phyloP scores from a whole-genome alignment of 495 filamentous ascomycete genomes.

The Endocarpon pusillum region DNA sequence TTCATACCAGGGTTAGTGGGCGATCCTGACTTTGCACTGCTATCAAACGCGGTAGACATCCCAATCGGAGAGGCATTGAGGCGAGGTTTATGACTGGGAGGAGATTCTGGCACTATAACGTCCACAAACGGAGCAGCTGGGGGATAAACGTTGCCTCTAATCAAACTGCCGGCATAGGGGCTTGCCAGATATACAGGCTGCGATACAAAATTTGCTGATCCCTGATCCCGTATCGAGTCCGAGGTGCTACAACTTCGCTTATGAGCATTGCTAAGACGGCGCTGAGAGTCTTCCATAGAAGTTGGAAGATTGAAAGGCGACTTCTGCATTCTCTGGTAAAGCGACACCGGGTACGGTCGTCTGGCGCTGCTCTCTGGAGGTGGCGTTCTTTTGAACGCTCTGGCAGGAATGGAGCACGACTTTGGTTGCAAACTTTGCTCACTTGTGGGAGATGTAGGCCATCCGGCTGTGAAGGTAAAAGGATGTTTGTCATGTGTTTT shows the following conservation, averaged over 20 bases:
- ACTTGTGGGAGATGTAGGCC: constrained; percentile 29
- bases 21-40: not conserved
- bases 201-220: constrained; percentile 22
- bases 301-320: constrained; percentile 14
- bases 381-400: constrained; percentile 30
- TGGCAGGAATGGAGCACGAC: constrained; percentile 72
- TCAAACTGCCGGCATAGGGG: constrained; percentile 63
- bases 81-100: constrained; percentile 27
- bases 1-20: constrained; percentile 51
- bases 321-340: constrained; percentile 13
- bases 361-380: constrained; percentile 24
- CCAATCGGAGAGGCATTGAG: no score
- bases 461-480: constrained; percentile 1
- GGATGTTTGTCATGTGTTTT: constrained; percentile 1
- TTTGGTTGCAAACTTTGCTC: constrained; percentile 47
- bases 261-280: constrained; percentile 33
- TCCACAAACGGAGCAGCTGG: constrained; percentile 63
- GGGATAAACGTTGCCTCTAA: constrained; percentile 64
- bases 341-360: constrained; percentile 47
- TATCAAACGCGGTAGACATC: constrained; percentile 14
- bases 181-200: constrained; percentile 35
- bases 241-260: constrained; percentile 66
- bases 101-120: constrained; percentile 45
- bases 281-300: constrained; percentile 17
- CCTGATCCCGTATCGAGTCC: constrained; percentile 54